phyloP scores from a whole-genome alignment of 2,329 filamentous ascomycete genomes.

The Aspergillus caelatus region DNA sequence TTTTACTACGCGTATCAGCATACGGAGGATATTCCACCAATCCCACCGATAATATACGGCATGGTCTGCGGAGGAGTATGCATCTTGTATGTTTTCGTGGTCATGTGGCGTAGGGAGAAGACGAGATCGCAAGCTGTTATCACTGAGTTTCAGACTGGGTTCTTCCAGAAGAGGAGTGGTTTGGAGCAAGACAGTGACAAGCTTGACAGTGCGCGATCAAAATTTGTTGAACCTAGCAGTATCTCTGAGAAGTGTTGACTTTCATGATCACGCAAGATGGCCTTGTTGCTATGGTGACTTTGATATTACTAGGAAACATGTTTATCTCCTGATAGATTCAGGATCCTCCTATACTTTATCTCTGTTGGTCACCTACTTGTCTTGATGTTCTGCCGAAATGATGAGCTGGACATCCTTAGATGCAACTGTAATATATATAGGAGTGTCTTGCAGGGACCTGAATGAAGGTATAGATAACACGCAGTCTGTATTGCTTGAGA shows the following conservation, averaged over 20 bases:
- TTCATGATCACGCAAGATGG: neutral
- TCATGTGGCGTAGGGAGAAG: conserved; percentile 5
- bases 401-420: too few relatives aligned
- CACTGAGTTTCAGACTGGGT: neutral
- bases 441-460: too few relatives aligned
- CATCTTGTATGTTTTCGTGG: conserved; percentile 40
- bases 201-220: neutral
- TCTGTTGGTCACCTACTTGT: neutral
- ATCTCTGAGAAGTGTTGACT: neutral
- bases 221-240: too few relatives aligned
- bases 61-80: conserved; percentile 54
- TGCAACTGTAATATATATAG: neutral
- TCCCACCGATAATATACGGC: conserved; percentile 50
- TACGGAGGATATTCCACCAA: conserved; percentile 31
- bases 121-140: neutral
- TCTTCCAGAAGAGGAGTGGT: neutral
- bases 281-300: neutral
- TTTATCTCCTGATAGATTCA: too few relatives aligned
- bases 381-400: neutral
- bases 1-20: conserved; percentile 49
- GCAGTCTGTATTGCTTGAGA: too few relatives aligned
- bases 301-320: too few relatives aligned
- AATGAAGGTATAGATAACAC: too few relatives aligned
- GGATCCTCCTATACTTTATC: neutral
- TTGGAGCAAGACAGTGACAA: neutral